Percentiles rank a stretch among this genome's conserved stretches.
Conservation (phyloP, 2,329 filamentous ascomycete species). For the Periconia digitata region DNA sequence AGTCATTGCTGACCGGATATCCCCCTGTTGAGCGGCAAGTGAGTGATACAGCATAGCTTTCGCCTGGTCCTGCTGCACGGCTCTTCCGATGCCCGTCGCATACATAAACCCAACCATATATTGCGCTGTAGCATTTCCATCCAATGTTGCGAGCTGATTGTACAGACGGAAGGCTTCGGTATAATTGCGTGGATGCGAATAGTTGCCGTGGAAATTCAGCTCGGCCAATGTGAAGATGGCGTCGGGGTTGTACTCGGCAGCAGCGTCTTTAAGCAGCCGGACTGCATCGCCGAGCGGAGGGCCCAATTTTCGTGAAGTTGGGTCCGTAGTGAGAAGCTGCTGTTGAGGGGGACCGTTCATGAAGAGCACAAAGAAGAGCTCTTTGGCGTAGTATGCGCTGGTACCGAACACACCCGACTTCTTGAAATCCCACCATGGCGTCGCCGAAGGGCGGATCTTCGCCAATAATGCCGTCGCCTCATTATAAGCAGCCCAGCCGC, state of each 20-base stretch:
- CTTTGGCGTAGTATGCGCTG: slow-evolving; percentile 62
- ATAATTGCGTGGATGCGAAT: slow-evolving; percentile 81
- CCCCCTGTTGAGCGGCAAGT: slow-evolving; percentile 81
- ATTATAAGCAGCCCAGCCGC: slow-evolving; percentile 30
- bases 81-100: slow-evolving; percentile 83
- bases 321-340: slow-evolving; percentile 43
- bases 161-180: slow-evolving; percentile 79
- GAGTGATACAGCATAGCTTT: slow-evolving; percentile 93
- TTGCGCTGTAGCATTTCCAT: slow-evolving; percentile 89
- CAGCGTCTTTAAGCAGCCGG: slow-evolving; percentile 60
- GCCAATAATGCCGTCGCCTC: slow-evolving; percentile 46
- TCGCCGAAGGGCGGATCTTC: slow-evolving; percentile 44
- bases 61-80: slow-evolving; percentile 82
- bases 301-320: slow-evolving; percentile 48
- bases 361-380: slow-evolving; percentile 65
- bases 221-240: slow-evolving; percentile 88
- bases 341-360: slow-evolving; percentile 61
- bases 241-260: slow-evolving; percentile 66
- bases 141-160: slow-evolving; percentile 69
- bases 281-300: slow-evolving; percentile 60
- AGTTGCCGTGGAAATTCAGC: slow-evolving; percentile 97
- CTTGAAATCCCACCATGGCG: slow-evolving; percentile 48
- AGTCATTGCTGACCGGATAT: slow-evolving; percentile 90
- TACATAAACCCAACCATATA: slow-evolving; percentile 97
- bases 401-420: slow-evolving; percentile 61